These are phyloP conservation scores for Claviceps sp. DNA, from an alignment of 2,329 filamentous ascomycete species.

Conservation along the genomic window DNA sequence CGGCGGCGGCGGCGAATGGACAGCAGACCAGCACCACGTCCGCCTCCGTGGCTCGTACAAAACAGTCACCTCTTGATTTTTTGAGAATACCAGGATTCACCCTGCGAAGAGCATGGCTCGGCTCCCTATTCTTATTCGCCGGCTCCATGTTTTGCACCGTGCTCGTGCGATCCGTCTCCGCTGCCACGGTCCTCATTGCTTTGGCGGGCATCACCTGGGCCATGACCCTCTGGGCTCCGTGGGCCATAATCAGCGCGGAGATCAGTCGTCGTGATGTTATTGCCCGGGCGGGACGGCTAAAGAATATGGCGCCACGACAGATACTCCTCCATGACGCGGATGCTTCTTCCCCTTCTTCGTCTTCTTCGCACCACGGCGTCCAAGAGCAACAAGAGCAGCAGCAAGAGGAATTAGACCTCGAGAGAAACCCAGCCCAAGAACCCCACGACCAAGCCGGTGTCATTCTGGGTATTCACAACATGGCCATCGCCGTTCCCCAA, in stretches of 20 bases:
- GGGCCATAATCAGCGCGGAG: slow-evolving; percentile 87
- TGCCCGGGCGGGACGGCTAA: slow-evolving; percentile 25
- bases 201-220: slow-evolving; percentile 87
- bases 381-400: neutral
- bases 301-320: slow-evolving; percentile 8
- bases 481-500: slow-evolving; percentile 82
- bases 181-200: slow-evolving; percentile 65
- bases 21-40: neutral
- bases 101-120: slow-evolving; percentile 75
- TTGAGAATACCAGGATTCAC: slow-evolving; percentile 74
- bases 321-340: slow-evolving; percentile 1
- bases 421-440: slow-evolving; percentile 34
- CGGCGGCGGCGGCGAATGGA: neutral
- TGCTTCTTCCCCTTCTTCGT: neutral
- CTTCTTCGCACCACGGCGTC: neutral
- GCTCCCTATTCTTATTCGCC: slow-evolving; percentile 74
- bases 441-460: slow-evolving; percentile 71
- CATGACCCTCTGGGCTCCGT: slow-evolving; percentile 85
- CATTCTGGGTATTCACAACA: slow-evolving; percentile 90
- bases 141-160: slow-evolving; percentile 72
- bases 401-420: slow-evolving; percentile 12
- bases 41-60: slow-evolving; percentile 8
- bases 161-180: slow-evolving; percentile 56
- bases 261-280: slow-evolving; percentile 67
- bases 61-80: slow-evolving; percentile 38